Base-by-base conservation (phyloP, 306 rosid genomes). In the Castanea sativa region DNA sequence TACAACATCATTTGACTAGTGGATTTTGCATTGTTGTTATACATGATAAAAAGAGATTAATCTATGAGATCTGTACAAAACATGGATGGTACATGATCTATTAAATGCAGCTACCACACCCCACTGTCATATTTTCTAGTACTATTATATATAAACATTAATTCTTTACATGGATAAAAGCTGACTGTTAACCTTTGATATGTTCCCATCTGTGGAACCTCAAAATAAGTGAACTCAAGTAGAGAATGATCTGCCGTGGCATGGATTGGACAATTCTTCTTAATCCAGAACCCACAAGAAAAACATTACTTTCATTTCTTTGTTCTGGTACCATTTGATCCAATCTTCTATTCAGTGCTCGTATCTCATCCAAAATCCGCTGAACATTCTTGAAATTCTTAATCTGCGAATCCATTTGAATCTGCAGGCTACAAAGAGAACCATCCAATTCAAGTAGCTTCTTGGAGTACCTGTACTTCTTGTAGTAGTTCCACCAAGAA, bases 391-490 rank as follows among this genome's bases (percentile, higher is more conserved):
- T 5, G 3, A 35, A 18, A 14, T 67, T 41, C 30, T 75, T 73
- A 7, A 57, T 15, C 16, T 55, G 76, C 18, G 69, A 65, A 58
- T 80, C 80, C 13, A 68, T 32, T 2, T 53, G 68, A 10, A 80
- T 49, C 63, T 49, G 53, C 53, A 80, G 52, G 71, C 65, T 9
- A 32, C 55, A 63, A 29, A 80, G 72, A 8, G 76, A 57, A 10
- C n/a, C 70, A 16, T 57, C 53, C 55, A 80, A 75, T n/a, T 10
- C 55, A 35, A 6, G 30, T 23, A 80, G 79, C 76, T 80, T 80
- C 56, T 75, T 80, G 38, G 45, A 69, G 63, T 75, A 69, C 71
- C 4, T 29, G 18, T 68, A 72, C 63, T 55, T 69, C 55, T 20
- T 75, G 41, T 30, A 80, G 2, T 41, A 23, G 27, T 53, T 80